Percentiles rank a stretch among this genome's conserved stretches.
Conservation (phyloP, 1,284 basidiomycete species). For the Sutorius eximius region DNA sequence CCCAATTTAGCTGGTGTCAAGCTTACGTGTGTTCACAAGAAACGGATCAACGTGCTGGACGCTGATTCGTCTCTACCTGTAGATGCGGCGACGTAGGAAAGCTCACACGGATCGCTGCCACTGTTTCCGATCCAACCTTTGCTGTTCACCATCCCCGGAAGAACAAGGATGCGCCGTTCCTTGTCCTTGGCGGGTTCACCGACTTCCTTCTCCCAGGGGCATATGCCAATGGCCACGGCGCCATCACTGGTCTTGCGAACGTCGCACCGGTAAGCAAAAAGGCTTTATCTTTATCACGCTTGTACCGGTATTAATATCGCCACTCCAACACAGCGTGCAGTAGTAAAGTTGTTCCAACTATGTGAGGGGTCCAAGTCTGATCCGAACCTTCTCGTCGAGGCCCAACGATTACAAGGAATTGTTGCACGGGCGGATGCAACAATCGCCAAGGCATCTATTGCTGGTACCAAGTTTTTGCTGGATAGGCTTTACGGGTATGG, state of each 20-base stretch:
- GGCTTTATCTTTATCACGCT: background rate
- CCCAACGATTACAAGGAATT: conserved; percentile 76
- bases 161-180: conserved; percentile 62
- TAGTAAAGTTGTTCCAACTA: conserved; percentile 64
- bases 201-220: conserved; percentile 78
- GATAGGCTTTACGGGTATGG: conserved; percentile 77
- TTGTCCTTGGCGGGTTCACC: conserved; percentile 76
- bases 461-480: conserved; percentile 81
- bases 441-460: conserved; percentile 75
- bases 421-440: conserved; percentile 79
- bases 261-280: conserved; percentile 63
- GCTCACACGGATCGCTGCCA: conserved; percentile 77
- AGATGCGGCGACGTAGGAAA: conserved; percentile 91
- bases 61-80: conserved; percentile 3
- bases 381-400: conserved; percentile 62
- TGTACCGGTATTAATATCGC: background rate
- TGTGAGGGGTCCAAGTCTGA: conserved; percentile 54
- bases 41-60: background rate
- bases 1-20: conserved; percentile 83
- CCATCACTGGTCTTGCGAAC: conserved; percentile 81
- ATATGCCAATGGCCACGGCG: conserved; percentile 70
- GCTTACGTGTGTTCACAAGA: conserved; percentile 64
- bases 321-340: conserved; percentile 46
- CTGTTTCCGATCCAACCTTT: conserved; percentile 63
- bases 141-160: conserved; percentile 61